Conservation (phyloP, 1,284 basidiomycete genomes). For the Phlebopus sp. region DNA sequence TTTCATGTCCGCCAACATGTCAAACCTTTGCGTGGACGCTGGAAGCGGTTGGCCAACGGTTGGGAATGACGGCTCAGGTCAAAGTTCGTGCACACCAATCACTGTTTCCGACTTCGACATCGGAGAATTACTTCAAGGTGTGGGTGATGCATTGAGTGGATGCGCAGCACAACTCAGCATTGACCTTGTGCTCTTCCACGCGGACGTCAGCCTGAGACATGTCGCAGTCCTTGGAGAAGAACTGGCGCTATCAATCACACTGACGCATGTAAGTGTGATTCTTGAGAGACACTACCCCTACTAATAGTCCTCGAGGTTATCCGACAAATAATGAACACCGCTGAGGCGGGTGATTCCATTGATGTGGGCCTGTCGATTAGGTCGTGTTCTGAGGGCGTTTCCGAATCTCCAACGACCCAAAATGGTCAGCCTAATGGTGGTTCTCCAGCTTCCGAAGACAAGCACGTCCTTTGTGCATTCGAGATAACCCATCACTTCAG, state of each 20-base stretch:
- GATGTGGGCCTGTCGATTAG: conserved; percentile 80
- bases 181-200: conserved; percentile 86
- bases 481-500: conserved; percentile 44
- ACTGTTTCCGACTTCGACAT: conserved; percentile 56
- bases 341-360: conserved; percentile 75
- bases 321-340: conserved; percentile 75
- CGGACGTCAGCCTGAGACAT: conserved; percentile 81
- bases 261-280: conserved; percentile 72
- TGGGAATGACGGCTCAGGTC: conserved; percentile 15
- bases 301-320: conserved; percentile 56
- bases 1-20: conserved; percentile 82
- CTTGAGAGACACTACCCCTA: conserved; percentile 8
- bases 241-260: conserved; percentile 73
- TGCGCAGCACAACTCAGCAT: conserved; percentile 80
- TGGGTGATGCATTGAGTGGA: conserved; percentile 83
- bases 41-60: conserved; percentile 15
- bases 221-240: conserved; percentile 84
- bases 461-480: conserved; percentile 49
- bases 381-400: conserved; percentile 21
- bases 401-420: conserved; percentile 24
- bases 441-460: conserved; percentile 30
- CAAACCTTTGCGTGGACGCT: conserved; percentile 35
- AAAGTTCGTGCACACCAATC: conserved; percentile 15
- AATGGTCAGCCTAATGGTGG: conserved; percentile 19
- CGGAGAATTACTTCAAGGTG: conserved; percentile 69